Evolutionary conservation across 2,329 filamentous ascomycete genomes (phyloP).

Genomic region (Sodiomyces alkalinus): DNA sequence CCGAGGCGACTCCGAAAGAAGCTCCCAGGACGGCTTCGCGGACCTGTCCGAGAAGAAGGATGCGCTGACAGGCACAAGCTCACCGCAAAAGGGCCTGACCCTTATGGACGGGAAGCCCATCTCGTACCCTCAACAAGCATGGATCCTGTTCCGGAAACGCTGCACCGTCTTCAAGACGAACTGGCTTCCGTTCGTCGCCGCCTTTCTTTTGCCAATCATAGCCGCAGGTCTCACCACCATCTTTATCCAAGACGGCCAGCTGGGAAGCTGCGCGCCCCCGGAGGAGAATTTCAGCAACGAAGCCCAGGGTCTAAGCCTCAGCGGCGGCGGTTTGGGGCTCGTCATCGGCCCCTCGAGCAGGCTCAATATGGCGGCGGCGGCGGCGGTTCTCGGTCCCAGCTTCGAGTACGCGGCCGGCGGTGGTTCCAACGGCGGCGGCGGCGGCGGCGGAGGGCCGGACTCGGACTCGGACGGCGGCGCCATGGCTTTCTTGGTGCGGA

Average conservation of each 20-base stretch:
- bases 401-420: conserved; percentile 14
- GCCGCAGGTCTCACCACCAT: conserved; percentile 67
- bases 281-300: conserved; percentile 27
- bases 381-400: conserved; percentile 20
- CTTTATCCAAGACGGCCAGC: conserved; percentile 46
- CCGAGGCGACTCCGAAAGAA: conserved; percentile 20
- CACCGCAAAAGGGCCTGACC: conserved; percentile 1
- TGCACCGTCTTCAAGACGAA: conserved; percentile 64
- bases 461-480: conserved; percentile 8
- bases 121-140: conserved; percentile 52
- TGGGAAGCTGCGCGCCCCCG: conserved; percentile 34
- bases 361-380: conserved; percentile 4
- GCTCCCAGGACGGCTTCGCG: conserved; percentile 1
- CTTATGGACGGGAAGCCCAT: conserved; percentile 41
- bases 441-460: no score
- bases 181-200: conserved; percentile 59
- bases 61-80: conserved; percentile 4
- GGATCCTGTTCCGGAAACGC: conserved; percentile 65
- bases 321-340: conserved; percentile 16
- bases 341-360: conserved; percentile 25
- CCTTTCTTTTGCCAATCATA: conserved; percentile 63
- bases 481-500: conserved; percentile 4
- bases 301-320: conserved; percentile 21
- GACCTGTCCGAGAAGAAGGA: conserved; percentile 14
- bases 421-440: not conserved